phyloP scores from a whole-genome alignment of 2,329 filamentous ascomycete genomes.

The Pestalotiopsis sp. region DNA sequence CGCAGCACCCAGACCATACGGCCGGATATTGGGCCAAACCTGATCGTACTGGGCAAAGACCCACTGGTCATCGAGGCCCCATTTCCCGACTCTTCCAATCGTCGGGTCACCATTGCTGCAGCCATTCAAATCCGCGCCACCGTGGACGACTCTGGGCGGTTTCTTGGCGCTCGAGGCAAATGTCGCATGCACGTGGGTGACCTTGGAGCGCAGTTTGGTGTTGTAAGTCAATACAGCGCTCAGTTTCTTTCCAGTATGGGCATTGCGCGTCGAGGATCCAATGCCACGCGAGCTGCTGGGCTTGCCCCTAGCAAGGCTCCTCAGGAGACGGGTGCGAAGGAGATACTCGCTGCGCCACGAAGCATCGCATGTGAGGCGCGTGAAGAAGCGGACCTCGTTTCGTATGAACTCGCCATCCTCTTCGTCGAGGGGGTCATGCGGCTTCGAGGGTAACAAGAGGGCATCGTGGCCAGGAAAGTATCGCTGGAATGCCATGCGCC shows the following conservation, averaged over 20 bases:
- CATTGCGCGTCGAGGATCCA: slow-evolving; percentile 53
- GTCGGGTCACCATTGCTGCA: slow-evolving; percentile 83
- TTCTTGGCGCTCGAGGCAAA: slow-evolving; percentile 73
- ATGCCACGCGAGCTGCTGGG: slow-evolving; percentile 59
- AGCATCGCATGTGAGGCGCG: slow-evolving; percentile 78
- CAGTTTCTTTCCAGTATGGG: slow-evolving; percentile 62
- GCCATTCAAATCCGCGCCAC: slow-evolving; percentile 75
- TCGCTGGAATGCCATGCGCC: slow-evolving; percentile 89
- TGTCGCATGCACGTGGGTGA: slow-evolving; percentile 78
- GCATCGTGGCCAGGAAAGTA: slow-evolving; percentile 81
- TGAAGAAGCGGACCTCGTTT: slow-evolving; percentile 78
- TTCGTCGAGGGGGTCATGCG: slow-evolving; percentile 40
- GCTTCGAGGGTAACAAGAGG: slow-evolving; percentile 40
- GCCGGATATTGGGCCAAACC: slow-evolving; percentile 70
- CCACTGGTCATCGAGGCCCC: slow-evolving; percentile 78
- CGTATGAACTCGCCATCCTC: slow-evolving; percentile 58
- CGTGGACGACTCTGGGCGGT: slow-evolving; percentile 79
- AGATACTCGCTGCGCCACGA: slow-evolving; percentile 98
- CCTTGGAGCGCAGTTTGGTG: slow-evolving; percentile 76
- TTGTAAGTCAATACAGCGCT: slow-evolving; percentile 83
- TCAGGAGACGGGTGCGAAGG: slow-evolving; percentile 78
- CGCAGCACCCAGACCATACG: slow-evolving; percentile 73
- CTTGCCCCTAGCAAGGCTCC: slow-evolving; percentile 81
- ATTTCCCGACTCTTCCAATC: slow-evolving; percentile 75
- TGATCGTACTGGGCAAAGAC: slow-evolving; percentile 79